phyloP scores from a whole-genome alignment of 208 protist species.

The Wallacemonas sp. region DNA sequence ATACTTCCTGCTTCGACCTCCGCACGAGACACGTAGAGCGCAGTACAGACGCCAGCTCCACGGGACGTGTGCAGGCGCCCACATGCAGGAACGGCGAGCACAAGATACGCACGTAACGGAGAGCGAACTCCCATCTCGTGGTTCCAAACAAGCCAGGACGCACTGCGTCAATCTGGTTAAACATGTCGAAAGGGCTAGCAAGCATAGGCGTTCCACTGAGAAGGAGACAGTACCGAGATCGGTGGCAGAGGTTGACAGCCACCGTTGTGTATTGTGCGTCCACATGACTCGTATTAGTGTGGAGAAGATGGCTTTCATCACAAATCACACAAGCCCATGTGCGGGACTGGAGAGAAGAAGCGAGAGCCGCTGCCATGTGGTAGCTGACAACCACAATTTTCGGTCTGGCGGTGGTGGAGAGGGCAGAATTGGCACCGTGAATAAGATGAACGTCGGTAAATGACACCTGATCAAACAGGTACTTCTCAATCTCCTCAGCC shows the following conservation, averaged over 20 bases:
- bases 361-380: constrained; percentile 72
- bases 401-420: constrained; percentile 24
- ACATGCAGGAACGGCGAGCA: constrained; percentile 59
- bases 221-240: constrained; percentile 53
- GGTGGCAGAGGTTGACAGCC: constrained; percentile 34
- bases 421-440: constrained; percentile 55
- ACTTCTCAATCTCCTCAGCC: constrained; percentile 80
- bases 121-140: constrained; percentile 62
- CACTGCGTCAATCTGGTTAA: constrained; percentile 71
- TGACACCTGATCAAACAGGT: constrained; percentile 51
- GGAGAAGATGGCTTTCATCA: constrained; percentile 84
- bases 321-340: constrained; percentile 57
- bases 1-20: constrained; percentile 62
- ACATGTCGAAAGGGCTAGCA: constrained; percentile 71
- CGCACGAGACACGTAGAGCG: constrained; percentile 54
- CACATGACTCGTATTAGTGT: constrained; percentile 49
- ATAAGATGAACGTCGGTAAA: constrained; percentile 77
- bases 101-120: constrained; percentile 58
- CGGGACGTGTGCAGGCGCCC: constrained; percentile 30
- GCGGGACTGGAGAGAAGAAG: constrained; percentile 26
- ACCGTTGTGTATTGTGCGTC: constrained; percentile 73
- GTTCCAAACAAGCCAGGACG: constrained; percentile 48
- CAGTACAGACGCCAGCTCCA: constrained; percentile 54
- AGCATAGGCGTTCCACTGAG: constrained; percentile 70
- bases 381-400: constrained; percentile 81